These are phyloP conservation scores for Xylariaceae sp. DNA, from an alignment of 2,329 filamentous ascomycete species.

Conservation along the genomic window DNA sequence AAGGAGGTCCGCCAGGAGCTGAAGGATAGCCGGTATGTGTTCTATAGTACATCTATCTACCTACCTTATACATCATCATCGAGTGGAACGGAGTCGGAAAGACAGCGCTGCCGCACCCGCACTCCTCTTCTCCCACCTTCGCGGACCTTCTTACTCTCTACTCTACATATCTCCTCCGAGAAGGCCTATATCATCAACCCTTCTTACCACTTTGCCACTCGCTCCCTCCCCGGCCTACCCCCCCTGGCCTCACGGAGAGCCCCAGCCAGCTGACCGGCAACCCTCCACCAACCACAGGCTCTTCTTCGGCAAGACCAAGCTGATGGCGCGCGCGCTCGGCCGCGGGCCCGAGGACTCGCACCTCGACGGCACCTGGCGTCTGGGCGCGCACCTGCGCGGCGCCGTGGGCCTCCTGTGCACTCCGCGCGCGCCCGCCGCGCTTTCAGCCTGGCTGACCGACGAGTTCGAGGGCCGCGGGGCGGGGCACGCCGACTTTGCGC, in stretches of 20 bases:
- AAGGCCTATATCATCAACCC: too few species aligned
- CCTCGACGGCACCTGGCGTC: slow-evolving; percentile 66
- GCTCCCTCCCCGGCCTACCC: neutral
- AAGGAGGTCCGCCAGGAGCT: slow-evolving; percentile 85
- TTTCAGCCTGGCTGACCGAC: slow-evolving; percentile 64
- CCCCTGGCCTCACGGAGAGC: slow-evolving; percentile 3
- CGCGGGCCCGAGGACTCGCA: slow-evolving; percentile 68
- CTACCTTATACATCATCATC: too few species aligned
- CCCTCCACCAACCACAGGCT: slow-evolving; percentile 46
- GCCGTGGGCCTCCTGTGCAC: slow-evolving; percentile 89
- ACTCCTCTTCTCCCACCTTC: too few species aligned
- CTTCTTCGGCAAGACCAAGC: slow-evolving; percentile 99
- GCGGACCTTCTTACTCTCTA: too few species aligned
- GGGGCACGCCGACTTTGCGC: slow-evolving; percentile 87
- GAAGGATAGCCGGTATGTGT: slow-evolving; percentile 67
- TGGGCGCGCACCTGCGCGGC: slow-evolving; percentile 65
- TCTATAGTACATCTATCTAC: too few species aligned
- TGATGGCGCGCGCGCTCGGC: slow-evolving; percentile 94
- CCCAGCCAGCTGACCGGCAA: slow-evolving; percentile 11
- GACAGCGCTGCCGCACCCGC: too few species aligned
- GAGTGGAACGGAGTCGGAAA: too few species aligned
- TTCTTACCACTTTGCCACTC: neutral
- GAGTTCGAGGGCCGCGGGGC: too few species aligned
- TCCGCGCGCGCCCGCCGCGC: slow-evolving; percentile 59
- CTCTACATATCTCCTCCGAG: too few species aligned